phyloP scores from a whole-genome alignment of 495 filamentous ascomycete genomes.

The Lindgomyces ingoldianus region DNA sequence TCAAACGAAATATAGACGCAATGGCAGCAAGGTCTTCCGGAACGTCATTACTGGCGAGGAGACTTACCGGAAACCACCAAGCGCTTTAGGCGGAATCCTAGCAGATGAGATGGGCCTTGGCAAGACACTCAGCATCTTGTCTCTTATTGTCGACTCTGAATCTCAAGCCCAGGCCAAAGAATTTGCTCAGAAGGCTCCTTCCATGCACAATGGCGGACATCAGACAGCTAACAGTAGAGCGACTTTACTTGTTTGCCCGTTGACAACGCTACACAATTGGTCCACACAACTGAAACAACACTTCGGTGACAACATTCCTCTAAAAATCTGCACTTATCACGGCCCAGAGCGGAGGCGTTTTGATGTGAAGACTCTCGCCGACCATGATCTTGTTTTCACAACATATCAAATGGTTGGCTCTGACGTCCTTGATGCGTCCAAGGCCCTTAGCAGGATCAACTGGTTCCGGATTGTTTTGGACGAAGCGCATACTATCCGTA shows the following conservation, averaged over 20 bases:
- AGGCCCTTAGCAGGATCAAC: conserved; percentile 72
- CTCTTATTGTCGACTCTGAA: conserved; percentile 59
- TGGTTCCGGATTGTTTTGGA: conserved; percentile 97
- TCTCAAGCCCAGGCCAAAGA: conserved; percentile 59
- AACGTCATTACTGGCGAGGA: conserved; percentile 81
- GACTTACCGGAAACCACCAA: conserved; percentile 62
- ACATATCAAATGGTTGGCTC: conserved; percentile 87
- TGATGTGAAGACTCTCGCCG: conserved; percentile 60
- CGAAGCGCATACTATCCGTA: conserved; percentile 91
- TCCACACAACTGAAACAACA: conserved; percentile 84
- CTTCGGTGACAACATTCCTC: conserved; percentile 55
- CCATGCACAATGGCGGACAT: conserved; percentile 27
- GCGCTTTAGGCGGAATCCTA: conserved; percentile 81
- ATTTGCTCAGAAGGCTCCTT: conserved; percentile 55
- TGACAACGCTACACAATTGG: conserved; percentile 92
- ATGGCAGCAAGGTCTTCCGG: conserved; percentile 63
- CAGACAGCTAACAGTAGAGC: conserved; percentile 65
- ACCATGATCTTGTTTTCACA: conserved; percentile 83
- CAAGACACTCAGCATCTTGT: conserved; percentile 87
- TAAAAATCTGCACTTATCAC: conserved; percentile 81
- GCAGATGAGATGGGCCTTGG: conserved; percentile 98
- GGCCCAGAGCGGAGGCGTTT: conserved; percentile 68
- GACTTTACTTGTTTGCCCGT: conserved; percentile 85
- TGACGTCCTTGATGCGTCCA: conserved; percentile 65
- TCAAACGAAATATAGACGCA: conserved; percentile 50